A percentile compares a stretch with the other conserved stretches of the same genome.
Evolutionary conservation across 306 rosid species (phyloP).

Genomic region (Malus sylvestris): DNA sequence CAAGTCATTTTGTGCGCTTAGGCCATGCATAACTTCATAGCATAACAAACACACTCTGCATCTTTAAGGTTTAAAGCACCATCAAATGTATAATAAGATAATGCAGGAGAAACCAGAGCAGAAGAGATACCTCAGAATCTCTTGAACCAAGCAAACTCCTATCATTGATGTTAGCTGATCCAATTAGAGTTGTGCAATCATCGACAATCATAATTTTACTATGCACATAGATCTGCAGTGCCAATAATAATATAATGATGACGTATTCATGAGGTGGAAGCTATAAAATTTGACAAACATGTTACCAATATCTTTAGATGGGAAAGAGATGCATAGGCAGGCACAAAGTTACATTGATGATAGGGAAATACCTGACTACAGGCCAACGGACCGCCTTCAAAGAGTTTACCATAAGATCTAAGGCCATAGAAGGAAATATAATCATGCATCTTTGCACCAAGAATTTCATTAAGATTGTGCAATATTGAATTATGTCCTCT

Average conservation of each 20-base stretch:
- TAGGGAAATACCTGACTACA: constrained; percentile 75
- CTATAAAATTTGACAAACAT: background rate
- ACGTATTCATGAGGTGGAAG: background rate
- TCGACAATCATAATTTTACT: constrained; percentile 93
- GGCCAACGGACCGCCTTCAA: constrained; percentile 77
- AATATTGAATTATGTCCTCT: constrained; percentile 78
- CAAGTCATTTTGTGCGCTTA: background rate
- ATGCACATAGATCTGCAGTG: constrained; percentile 83
- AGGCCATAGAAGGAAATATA: constrained; percentile 93
- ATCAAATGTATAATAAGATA: background rate
- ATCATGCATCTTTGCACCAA: constrained; percentile 73
- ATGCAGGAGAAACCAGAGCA: constrained; percentile 8
- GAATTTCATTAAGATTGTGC: constrained; percentile 61
- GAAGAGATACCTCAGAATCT: constrained; percentile 82
- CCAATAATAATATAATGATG: constrained; percentile 5
- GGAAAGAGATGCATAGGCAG: background rate
- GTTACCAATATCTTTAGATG: background rate
- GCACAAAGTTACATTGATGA: background rate
- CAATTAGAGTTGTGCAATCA: constrained; percentile 71
- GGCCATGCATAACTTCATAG: background rate
- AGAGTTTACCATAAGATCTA: constrained; percentile 81
- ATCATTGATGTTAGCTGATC: constrained; percentile 97
- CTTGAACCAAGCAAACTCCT: constrained; percentile 94
- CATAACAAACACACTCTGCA: background rate
- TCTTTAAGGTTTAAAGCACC: background rate